phyloP scores from a whole-genome alignment of 108 stramenopile genomes.

The Discostella stelligeroides region DNA sequence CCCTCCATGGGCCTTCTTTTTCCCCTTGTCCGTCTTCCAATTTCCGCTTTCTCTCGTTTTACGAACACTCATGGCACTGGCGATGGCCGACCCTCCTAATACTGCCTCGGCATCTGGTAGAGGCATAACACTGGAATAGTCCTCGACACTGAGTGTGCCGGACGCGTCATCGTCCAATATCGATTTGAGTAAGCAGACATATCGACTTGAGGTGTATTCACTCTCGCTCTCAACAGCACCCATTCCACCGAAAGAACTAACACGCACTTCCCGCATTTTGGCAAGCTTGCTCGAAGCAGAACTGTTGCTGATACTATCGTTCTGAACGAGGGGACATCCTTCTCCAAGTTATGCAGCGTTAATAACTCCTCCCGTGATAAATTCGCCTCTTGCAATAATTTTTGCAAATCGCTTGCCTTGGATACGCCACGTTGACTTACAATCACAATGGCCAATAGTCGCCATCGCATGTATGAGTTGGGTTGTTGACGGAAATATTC shows the following conservation, averaged over 20 bases:
- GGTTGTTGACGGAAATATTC: constrained; percentile 51
- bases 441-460: constrained; percentile 86
- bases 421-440: constrained; percentile 80
- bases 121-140: constrained; percentile 88
- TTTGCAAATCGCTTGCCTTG: constrained; percentile 55
- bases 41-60: constrained; percentile 44
- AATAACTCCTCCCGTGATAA: constrained; percentile 49
- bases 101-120: constrained; percentile 67
- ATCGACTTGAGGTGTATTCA: constrained; percentile 85
- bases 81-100: constrained; percentile 14
- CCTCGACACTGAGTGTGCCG: constrained; percentile 74
- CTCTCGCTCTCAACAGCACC: constrained; percentile 60
- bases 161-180: constrained; percentile 70
- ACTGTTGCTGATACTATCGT: neutral
- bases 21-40: constrained; percentile 43
- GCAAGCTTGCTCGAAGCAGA: constrained; percentile 19
- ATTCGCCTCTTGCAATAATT: constrained; percentile 75
- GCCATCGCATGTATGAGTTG: constrained; percentile 65
- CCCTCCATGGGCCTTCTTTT: constrained; percentile 57
- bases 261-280: constrained; percentile 20
- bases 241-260: constrained; percentile 11
- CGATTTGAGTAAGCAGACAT: constrained; percentile 71
- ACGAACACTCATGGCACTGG: constrained; percentile 51
- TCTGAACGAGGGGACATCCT: constrained; percentile 61
- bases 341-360: constrained; percentile 66